Conservation (phyloP, 371 early-diverging fungal genomes). For the Batrachochytrium dendrobatidis region DNA sequence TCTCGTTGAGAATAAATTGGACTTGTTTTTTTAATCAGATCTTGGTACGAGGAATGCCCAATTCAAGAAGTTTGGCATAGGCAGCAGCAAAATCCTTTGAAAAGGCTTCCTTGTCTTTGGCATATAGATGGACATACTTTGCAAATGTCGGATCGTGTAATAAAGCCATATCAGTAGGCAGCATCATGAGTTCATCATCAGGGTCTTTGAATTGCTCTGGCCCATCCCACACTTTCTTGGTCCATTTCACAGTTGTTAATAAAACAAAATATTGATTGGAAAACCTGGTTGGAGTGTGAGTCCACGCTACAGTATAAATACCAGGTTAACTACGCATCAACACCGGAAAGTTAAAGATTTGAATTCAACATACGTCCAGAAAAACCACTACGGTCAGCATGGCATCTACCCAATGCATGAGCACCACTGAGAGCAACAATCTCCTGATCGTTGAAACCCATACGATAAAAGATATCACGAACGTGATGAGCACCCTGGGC, state of each 20-base stretch:
- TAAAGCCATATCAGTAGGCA: slow-evolving; percentile 79
- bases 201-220: slow-evolving; percentile 77
- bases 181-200: slow-evolving; percentile 72
- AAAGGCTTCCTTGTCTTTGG: slow-evolving; percentile 52
- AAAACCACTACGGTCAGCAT: slow-evolving; percentile 77
- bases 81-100: slow-evolving; percentile 79
- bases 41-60: slow-evolving; percentile 58
- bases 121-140: slow-evolving; percentile 74
- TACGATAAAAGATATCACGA: slow-evolving; percentile 82
- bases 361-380: slow-evolving; percentile 49
- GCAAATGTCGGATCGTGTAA: slow-evolving; percentile 50
- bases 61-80: slow-evolving; percentile 79
- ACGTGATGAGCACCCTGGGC: slow-evolving; percentile 61
- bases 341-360: slow-evolving; percentile 65
- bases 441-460: slow-evolving; percentile 91
- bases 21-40: no score
- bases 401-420: slow-evolving; percentile 60
- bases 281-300: slow-evolving; percentile 76
- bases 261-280: slow-evolving; percentile 68
- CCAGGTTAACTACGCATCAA: not conserved
- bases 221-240: slow-evolving; percentile 78
- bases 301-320: slow-evolving; percentile 51
- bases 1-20: no score
- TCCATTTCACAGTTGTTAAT: slow-evolving; percentile 50
- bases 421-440: slow-evolving; percentile 87